Evolutionary conservation across 176 grass and related monocot species (phyloP).

Genomic region (maize (Zea mays)): Zm-B73-REFERENCE-NAM-5.0 NC_050097.1:6678001-6678500

Average conservation of each 20-base stretch:
- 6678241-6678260: constrained; percentile 79
- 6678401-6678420: constrained; percentile 1
- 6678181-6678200: constrained; percentile 24
- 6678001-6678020: constrained; percentile 43
- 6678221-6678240: constrained; percentile 90
- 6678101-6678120: neutral
- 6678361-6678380: constrained; percentile 56
- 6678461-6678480: constrained; percentile 20
- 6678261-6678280: constrained; percentile 96
- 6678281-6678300: constrained; percentile 99
- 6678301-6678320: constrained; percentile 94
- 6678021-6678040: constrained; percentile 25
- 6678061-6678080: constrained; percentile 17
- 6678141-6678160: constrained; percentile 20
- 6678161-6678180: constrained; percentile 1
- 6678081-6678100: constrained; percentile 17
- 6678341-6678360: constrained; percentile 97
- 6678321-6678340: constrained; percentile 84
- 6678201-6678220: constrained; percentile 40
- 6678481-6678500: constrained; percentile 61
- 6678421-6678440: constrained; percentile 4
- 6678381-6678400: neutral
- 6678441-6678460: neutral
- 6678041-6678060: constrained; percentile 35
- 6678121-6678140: constrained; percentile 8